Conservation (phyloP, 2,329 filamentous ascomycete genomes). For the Epichloe scottii region DNA sequence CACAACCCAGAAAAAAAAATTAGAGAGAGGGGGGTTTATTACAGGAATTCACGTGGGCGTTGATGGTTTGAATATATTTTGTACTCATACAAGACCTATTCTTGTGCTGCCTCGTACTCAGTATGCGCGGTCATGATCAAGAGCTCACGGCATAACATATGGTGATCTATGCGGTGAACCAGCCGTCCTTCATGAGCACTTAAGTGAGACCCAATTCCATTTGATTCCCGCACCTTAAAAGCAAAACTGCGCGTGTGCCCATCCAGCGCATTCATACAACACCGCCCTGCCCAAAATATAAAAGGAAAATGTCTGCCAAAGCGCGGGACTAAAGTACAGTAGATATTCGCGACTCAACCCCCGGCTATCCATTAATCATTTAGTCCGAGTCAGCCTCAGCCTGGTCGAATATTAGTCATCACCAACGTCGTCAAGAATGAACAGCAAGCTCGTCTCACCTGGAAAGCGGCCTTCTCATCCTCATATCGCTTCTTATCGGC, state of each 20-base stretch:
- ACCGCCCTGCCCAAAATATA: conserved; percentile 27
- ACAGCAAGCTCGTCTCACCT: conserved; percentile 44
- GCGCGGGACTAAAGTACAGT: conserved; percentile 8
- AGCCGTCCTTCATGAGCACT: conserved; percentile 19
- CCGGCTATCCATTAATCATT: conserved; percentile 4
- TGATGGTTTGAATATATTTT: not conserved
- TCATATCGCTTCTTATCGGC: conserved; percentile 99
- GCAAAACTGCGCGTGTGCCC: conserved; percentile 25
- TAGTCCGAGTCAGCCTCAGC: conserved; percentile 43
- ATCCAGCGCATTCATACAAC: conserved; percentile 28
- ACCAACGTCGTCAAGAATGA: not conserved
- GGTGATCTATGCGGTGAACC: conserved; percentile 1
- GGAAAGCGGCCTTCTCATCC: conserved; percentile 91
- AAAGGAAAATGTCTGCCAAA: conserved; percentile 18
- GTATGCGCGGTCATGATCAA: conserved; percentile 12
- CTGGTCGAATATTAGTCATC: conserved; percentile 20
- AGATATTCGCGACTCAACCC: conserved; percentile 4
- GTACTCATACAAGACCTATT: conserved; percentile 17
- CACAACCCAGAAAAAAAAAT: too few relatives aligned
- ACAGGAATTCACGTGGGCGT: too few relatives aligned
- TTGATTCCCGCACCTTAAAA: conserved; percentile 21
- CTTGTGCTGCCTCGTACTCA: conserved; percentile 10
- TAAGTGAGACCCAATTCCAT: conserved; percentile 22
- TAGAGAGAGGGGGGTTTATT: too few relatives aligned
- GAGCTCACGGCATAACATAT: conserved; percentile 11